Evolutionary conservation across 2,329 filamentous ascomycete genomes (phyloP), one percentile per base, ranked within the genome.

Genomic region (Exserohilum turcica): DNA sequence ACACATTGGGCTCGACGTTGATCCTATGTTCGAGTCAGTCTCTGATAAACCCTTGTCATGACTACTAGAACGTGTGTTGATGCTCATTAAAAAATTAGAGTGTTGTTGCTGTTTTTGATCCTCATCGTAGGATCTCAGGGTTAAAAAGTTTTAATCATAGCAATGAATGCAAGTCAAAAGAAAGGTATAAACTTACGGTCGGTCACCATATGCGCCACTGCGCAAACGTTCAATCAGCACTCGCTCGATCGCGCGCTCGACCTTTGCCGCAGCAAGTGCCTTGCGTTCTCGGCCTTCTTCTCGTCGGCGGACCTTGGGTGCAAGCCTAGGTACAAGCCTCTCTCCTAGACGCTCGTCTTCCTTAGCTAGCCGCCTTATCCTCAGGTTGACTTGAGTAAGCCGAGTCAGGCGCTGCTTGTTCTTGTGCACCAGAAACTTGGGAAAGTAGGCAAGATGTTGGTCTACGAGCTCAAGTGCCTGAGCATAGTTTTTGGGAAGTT

Each of bases 391-490:
- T 80, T 97, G 94, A 45, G 91, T 96, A 68, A 99, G 74, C 43
- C 94, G 82, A 8, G 94, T 97, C 38, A 97, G 84, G 55, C 94
- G 87, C 79, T 97, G 94, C 81, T 99, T 99, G 82, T 91, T 94
- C 78, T 95, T 96, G 79, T 96, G 92, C 29, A 91, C 80, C 60
- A 96, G 79, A 72, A 96, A 97, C 75, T 96, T 96, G 49, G 93
- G 92, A 80, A 92, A 97, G 82, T 96, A 97, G 70, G 92, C 89
- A 13, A 75, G 66, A 39, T 73, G 65, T 15, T 63, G 46, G 45
- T 74, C 71, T 62, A 99, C 86, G 74, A 96, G 90, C 64, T 90
- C 84, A 21, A 99, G 84, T 0, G 94, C 94, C 72, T 92, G 89
- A 59, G 87, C 85, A 76, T 97, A 97, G 80, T 97, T 97, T 66